Conservation (phyloP, 1,139 yeast species). For the Saccharomycopsis hybrid region DNA sequence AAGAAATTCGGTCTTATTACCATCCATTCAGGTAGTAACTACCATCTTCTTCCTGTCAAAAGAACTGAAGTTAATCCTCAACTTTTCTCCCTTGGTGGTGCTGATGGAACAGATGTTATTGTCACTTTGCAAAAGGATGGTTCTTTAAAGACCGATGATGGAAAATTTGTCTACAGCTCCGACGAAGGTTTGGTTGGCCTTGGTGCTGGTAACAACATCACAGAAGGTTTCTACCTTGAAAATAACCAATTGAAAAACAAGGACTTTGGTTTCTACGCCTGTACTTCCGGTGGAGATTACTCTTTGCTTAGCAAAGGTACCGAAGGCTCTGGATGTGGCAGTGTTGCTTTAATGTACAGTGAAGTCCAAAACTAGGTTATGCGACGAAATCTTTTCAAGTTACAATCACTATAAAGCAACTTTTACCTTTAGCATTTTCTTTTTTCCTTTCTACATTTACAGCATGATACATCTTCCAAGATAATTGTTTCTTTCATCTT, state of each 20-base stretch:
- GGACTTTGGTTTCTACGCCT: not conserved
- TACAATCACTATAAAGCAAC: too few relatives aligned
- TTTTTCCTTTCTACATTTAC: too few relatives aligned
- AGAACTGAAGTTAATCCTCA: not conserved
- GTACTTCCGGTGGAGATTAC: not conserved
- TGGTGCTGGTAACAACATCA: not conserved
- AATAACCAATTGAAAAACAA: not conserved
- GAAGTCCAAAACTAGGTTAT: too few relatives aligned
- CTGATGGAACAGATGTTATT: not conserved
- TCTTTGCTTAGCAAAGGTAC: not conserved
- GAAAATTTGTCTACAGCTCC: not conserved
- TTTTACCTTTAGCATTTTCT: too few relatives aligned
- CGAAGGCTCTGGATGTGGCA: not conserved
- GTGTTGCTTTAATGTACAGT: not conserved
- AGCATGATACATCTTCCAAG: too few relatives aligned
- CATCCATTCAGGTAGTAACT: not conserved
- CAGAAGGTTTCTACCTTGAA: not conserved
- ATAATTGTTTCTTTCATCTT: too few relatives aligned
- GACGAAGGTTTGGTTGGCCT: constrained; percentile 3
- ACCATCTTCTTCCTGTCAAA: not conserved
- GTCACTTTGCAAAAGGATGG: not conserved
- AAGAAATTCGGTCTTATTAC: not conserved
- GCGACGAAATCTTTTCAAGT: too few relatives aligned
- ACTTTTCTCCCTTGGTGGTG: constrained; percentile 3
- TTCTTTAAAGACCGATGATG: not conserved